phyloP scores from a whole-genome alignment of 805 yeast species.

The Yamadazyma sp. region DNA sequence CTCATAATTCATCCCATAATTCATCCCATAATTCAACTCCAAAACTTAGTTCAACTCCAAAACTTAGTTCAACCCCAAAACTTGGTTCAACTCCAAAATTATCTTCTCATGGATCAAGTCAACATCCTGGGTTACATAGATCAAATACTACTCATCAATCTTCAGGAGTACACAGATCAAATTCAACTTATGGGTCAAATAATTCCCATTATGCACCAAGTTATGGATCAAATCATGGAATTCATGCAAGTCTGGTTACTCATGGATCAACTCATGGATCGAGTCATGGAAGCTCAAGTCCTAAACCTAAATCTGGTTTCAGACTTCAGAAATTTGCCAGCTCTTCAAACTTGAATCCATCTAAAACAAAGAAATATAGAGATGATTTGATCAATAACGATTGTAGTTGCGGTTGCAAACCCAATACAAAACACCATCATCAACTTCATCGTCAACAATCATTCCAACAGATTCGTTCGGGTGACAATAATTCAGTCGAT shows the following conservation, averaged over 20 bases:
- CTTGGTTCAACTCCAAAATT: not conserved
- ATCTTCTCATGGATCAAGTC: not conserved
- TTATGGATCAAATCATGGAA: not conserved
- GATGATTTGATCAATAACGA: constrained; percentile 11
- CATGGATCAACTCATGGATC: not conserved
- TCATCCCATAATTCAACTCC: not conserved
- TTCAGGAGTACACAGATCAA: too few relatives aligned
- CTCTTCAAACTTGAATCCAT: constrained; percentile 1
- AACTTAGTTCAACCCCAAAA: not conserved
- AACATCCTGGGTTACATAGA: not conserved
- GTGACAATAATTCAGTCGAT: constrained; percentile 11
- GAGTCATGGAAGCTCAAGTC: not conserved
- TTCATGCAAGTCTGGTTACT: not conserved
- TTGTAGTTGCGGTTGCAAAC: constrained; percentile 12
- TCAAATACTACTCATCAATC: too few relatives aligned
- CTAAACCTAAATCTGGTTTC: not conserved
- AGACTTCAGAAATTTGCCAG: not conserved
- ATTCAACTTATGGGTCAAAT: too few relatives aligned
- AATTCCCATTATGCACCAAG: too few relatives aligned
- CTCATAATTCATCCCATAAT: not conserved
- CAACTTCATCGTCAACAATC: constrained; percentile 6
- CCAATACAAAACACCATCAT: constrained; percentile 1
- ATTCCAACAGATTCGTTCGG: not conserved
- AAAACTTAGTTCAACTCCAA: not conserved
- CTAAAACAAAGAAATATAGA: constrained; percentile 7